Evolutionary conservation across 352 stramenopile species (phyloP).

Genomic region (Phytopythium kandeliae): DNA sequence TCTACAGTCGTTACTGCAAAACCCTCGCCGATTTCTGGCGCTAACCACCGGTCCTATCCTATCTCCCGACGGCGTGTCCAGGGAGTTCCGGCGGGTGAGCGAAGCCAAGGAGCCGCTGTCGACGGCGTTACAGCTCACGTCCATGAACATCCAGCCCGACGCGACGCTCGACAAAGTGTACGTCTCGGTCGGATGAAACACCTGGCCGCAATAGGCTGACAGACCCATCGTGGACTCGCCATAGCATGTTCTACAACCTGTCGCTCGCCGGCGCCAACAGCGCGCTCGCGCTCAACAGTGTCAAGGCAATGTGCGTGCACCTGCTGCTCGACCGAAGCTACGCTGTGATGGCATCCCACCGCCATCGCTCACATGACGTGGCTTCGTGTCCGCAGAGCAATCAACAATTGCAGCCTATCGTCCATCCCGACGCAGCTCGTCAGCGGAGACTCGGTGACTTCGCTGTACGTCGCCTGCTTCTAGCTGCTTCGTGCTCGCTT

Average conservation of each 20-base stretch:
- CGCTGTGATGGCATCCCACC: too few relatives aligned
- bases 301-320: slow-evolving; percentile 40
- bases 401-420: slow-evolving; percentile 67
- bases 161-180: slow-evolving; percentile 37
- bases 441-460: slow-evolving; percentile 31
- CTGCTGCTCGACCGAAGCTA: background rate
- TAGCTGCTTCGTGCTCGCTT: background rate
- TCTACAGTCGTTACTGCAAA: too few relatives aligned
- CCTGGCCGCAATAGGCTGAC: background rate
- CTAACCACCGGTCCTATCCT: background rate
- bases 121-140: slow-evolving; percentile 45
- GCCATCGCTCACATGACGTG: slow-evolving; percentile 3
- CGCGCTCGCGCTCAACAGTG: slow-evolving; percentile 43
- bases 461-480: slow-evolving; percentile 18
- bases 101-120: slow-evolving; percentile 26
- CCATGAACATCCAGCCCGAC: slow-evolving; percentile 56
- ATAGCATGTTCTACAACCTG: slow-evolving; percentile 30
- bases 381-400: slow-evolving; percentile 21
- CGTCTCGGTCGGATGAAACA: background rate
- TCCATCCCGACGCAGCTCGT: slow-evolving; percentile 49
- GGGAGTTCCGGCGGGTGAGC: slow-evolving; percentile 37
- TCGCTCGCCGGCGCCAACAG: slow-evolving; percentile 38
- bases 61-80: slow-evolving; percentile 1
- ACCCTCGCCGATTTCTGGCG: too few relatives aligned
- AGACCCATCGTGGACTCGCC: background rate